Base-by-base conservation (phyloP, 179 eudicot species). In the Heliamphora pulchella region DNA sequence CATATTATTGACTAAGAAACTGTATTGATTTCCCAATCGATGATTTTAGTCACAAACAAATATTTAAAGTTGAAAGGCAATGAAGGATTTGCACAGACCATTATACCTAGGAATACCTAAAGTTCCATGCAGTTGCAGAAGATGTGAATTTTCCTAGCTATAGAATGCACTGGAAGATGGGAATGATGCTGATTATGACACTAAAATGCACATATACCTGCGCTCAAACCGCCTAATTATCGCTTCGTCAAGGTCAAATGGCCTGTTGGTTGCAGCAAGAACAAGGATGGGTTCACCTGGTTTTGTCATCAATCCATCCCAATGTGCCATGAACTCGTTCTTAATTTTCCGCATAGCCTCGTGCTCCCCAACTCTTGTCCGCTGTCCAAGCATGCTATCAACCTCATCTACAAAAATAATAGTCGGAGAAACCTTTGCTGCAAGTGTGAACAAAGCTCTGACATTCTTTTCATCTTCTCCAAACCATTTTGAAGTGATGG, bases 391-490 rank as follows among this genome's bases (percentile, higher is more conserved):
- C 98, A 94, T 93, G 80, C 98, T 94, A 75, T 94, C 98, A 3
- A 94, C 98, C 87, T 94, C 98, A 86, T 94, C 98, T 43, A 94
- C 91, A 81, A 94, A 94, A 50, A 94, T 85, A 69, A 94, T 94
- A 0, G 97, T 93, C 0, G 98, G 98, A 74, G 98, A 85, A 63
- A 93, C 96, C 81, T 94, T 94, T 4, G 97, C 98, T 8, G 98
- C 98, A 44, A 94, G 96, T 0, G 98, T 82, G 89, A 94, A 94
- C 74, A 94, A 85, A 14, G 98, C 97, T 17, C 97, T 87, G 13
- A 94, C 98, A 62, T 94, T 93, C 91, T 94, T 94, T 55, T 94
- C 98, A 83, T 94, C 98, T 82, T 94, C 98, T 69, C 98, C 98
- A 78, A 94, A 94, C 98, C 98, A 94, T 81, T 94, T 94, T 41